Percentiles rank a stretch among this genome's conserved stretches.
phyloP scores from a whole-genome alignment of 2,329 filamentous ascomycete genomes.

The Penicillium hordei region DNA sequence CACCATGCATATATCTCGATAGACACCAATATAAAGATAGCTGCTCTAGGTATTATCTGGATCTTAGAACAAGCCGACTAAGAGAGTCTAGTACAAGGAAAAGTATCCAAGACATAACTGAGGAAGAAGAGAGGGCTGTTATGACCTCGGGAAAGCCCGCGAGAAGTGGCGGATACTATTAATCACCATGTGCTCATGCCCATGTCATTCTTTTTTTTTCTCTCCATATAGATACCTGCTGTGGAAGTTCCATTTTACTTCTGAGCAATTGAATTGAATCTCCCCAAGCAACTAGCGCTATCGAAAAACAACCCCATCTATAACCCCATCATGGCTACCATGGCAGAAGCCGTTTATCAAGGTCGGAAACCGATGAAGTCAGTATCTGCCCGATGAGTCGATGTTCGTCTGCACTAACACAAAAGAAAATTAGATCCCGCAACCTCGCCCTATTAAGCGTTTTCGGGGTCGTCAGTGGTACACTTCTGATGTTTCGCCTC shows the following conservation, averaged over 20 bases:
- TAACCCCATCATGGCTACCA: neutral
- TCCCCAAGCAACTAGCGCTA: neutral
- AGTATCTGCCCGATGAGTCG: neutral
- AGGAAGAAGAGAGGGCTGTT: neutral
- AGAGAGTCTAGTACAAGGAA: neutral
- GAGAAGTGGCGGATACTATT: neutral
- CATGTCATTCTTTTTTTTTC: constrained; percentile 4
- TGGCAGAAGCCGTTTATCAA: neutral
- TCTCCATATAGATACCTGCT: neutral
- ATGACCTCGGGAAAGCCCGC: neutral
- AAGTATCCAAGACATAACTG: neutral
- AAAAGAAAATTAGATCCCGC: constrained; percentile 14
- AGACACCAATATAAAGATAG: too few relatives aligned
- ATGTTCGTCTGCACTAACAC: neutral
- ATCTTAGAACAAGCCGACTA: too few relatives aligned
- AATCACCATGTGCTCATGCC: constrained; percentile 5
- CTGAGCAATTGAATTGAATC: neutral
- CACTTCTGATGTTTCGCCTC: constrained; percentile 21
- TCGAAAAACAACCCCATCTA: neutral
- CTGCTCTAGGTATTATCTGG: too few relatives aligned
- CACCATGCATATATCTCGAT: too few relatives aligned
- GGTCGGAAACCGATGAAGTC: constrained; percentile 4
- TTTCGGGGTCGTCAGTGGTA: constrained; percentile 21
- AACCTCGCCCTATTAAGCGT: constrained; percentile 25
- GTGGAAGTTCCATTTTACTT: neutral